phyloP scores from a whole-genome alignment of 768 basidiomycete species.

The Gautieria morchelliformis region DNA sequence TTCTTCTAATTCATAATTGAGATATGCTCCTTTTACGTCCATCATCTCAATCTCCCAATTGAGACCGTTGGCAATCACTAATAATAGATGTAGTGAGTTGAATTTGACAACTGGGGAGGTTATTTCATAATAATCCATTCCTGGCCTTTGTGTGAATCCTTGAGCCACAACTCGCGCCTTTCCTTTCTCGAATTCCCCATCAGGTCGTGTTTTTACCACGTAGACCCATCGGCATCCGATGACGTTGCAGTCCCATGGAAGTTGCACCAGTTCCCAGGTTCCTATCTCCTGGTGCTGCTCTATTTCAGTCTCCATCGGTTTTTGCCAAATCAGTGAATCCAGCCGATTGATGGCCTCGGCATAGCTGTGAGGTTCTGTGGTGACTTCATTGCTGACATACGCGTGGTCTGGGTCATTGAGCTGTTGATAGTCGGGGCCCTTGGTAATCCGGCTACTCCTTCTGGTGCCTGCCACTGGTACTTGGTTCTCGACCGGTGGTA shows the following conservation, averaged over 20 bases:
- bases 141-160: no score
- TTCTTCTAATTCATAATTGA: conserved; percentile 23
- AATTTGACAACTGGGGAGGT: conserved; percentile 31
- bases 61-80: conserved; percentile 20
- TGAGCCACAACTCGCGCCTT: conserved; percentile 20
- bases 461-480: neutral
- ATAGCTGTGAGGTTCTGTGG: conserved; percentile 6
- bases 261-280: conserved; percentile 16
- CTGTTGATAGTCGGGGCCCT: no score
- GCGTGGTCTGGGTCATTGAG: neutral
- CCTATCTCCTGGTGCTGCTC: conserved; percentile 13
- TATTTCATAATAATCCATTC: conserved; percentile 23
- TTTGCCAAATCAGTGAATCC: conserved; percentile 15
- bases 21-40: conserved; percentile 22
- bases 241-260: conserved; percentile 11
- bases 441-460: no score
- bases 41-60: conserved; percentile 22
- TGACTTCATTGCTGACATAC: neutral
- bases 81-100: conserved; percentile 20
- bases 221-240: conserved; percentile 21
- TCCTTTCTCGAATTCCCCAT: conserved; percentile 15
- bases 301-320: conserved; percentile 18
- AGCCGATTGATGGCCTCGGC: conserved; percentile 7
- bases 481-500: neutral
- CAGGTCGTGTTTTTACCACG: conserved; percentile 13